Percentiles rank a stretch among this genome's conserved stretches.
phyloP scores from a whole-genome alignment of 768 basidiomycete genomes.

The Hebeloma cylindrosporum region DNA sequence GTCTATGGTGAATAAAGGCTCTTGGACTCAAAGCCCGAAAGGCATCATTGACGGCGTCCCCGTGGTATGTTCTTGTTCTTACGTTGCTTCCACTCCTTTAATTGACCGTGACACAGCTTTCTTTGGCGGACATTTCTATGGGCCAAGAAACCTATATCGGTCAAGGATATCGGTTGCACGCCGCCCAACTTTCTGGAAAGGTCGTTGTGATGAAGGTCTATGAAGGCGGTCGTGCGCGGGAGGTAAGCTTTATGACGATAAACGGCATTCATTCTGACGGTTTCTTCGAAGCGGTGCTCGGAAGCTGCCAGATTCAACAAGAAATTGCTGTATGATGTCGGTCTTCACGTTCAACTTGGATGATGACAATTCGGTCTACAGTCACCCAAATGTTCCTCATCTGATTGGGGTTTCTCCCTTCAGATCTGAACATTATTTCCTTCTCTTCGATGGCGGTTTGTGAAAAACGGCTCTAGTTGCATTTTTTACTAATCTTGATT shows the following conservation, averaged over 20 bases:
- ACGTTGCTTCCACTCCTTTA: no score
- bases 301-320: conserved; percentile 6
- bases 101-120: no score
- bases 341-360: background rate
- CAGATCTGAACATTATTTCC: conserved; percentile 2
- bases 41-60: no score
- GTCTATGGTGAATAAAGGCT: no score
- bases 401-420: conserved; percentile 5
- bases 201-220: background rate
- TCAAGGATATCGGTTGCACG: background rate
- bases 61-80: no score
- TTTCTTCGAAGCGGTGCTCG: background rate
- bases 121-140: background rate
- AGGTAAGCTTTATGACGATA: background rate
- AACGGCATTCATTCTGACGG: background rate
- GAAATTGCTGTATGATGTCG: conserved; percentile 1
- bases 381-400: conserved; percentile 8
- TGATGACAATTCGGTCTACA: background rate
- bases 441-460: conserved; percentile 9
- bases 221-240: background rate
- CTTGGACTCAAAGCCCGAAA: no score
- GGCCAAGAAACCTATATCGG: background rate
- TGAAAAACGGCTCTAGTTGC: background rate
- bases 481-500: background rate
- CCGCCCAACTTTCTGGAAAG: background rate